Evolutionary conservation across 1,284 basidiomycete genomes (phyloP), one percentile per base, ranked within the genome.

Genomic region (Melampsora allii-populina): DNA sequence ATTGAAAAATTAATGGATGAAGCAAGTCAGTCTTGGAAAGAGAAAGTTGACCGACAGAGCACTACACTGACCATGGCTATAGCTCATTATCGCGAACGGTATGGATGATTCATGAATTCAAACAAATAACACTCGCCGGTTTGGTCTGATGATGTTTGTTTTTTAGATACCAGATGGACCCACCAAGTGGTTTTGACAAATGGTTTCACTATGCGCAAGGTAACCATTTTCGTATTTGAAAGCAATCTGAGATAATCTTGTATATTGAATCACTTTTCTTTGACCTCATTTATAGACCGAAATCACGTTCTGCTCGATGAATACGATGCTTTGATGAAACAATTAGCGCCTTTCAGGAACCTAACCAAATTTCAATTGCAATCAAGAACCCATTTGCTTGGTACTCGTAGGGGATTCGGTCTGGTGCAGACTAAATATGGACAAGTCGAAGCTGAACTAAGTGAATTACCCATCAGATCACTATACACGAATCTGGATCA

Each of bases 291-390:
- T 31, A 9, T 27, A 68, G 66, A 36, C 31, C 33, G 58, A 48
- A 45, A 58, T 24, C 66, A 68, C 42, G 19, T 60, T 6, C 58
- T 61, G 19, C 48, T 58, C 42, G 66, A 68, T 50, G 66, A 68
- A 36, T 68, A 61, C 27, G 66, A 68, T 36, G 59, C 56, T 17
- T 60, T 68, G 66, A 68, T 68, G 66, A 59, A 68, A 14, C 66
- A 68, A 27, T 58, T 68, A 19, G 29, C 66, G 14, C 59, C 39
- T 1, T 68, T 60, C 39, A 39, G 66, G 17, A 42, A 60, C 14
- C 59, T 68, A 58, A 42, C 42, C 14, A 24, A 29, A 36, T 21
- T 33, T 12, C 58, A 68, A n/a, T 42, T 68, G 4, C 66, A 61
- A 3, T 45, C 58, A 6, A 56, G 66, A 60, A 68, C 66, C n/a